These are phyloP conservation scores for Boletus sensibilis DNA, from an alignment of 768 basidiomycete genomes.

Conservation along the genomic window DNA sequence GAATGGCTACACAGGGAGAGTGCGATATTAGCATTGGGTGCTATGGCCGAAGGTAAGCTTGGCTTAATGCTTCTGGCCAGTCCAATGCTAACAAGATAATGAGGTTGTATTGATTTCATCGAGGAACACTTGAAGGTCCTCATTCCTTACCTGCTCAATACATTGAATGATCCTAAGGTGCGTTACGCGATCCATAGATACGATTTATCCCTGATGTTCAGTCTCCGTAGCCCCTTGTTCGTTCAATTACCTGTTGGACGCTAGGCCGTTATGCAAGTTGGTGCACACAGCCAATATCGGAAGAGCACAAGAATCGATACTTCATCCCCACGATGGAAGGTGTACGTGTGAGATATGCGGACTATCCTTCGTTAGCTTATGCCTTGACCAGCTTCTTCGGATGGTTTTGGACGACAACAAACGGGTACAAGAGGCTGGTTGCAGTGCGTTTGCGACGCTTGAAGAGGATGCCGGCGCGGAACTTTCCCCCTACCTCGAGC, in stretches of 20 bases:
- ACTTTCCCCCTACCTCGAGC: conserved; percentile 91
- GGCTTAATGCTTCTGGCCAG: neutral
- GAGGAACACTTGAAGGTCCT: conserved; percentile 93
- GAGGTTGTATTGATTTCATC: conserved; percentile 95
- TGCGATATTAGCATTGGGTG: conserved; percentile 92
- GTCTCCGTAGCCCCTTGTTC: conserved; percentile 76
- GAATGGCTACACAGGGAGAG: conserved; percentile 97
- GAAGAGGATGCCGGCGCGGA: conserved; percentile 95
- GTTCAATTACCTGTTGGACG: conserved; percentile 99
- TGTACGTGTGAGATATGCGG: conserved; percentile 48
- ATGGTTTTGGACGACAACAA: conserved; percentile 99
- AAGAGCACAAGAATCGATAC: conserved; percentile 85
- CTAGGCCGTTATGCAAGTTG: conserved; percentile 98
- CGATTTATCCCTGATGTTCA: conserved; percentile 1
- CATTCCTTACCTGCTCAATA: conserved; percentile 89
- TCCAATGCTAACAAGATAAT: conserved; percentile 10
- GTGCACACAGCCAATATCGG: conserved; percentile 83
- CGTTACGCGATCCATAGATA: conserved; percentile 11
- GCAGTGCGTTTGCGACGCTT: conserved; percentile 96
- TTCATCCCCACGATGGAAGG: conserved; percentile 99
- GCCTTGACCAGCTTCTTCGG: conserved; percentile 71
- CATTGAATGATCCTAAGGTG: conserved; percentile 90
- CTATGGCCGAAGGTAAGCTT: conserved; percentile 91
- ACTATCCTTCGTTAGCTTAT: conserved; percentile 1
- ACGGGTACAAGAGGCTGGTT: conserved; percentile 98